Evolutionary conservation across 805 yeast species (phyloP), one percentile per base, ranked within the genome.

Genomic region (Metschnikowia cubensis): DNA sequence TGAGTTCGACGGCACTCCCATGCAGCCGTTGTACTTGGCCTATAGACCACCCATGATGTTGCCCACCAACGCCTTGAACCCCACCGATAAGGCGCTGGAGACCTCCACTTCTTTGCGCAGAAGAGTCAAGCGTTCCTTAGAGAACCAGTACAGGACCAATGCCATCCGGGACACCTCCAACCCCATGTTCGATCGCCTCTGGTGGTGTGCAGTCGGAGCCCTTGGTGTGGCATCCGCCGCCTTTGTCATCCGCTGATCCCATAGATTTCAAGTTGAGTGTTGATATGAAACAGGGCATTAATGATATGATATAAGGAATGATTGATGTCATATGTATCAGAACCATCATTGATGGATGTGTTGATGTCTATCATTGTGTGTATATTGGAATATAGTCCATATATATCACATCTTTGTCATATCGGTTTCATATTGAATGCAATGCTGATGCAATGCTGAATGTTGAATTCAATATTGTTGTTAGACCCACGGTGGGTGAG

Each of bases 41-140:
- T 94, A 91, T 73, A 80, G 80, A 60, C 99, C 99, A 5, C 95
- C 99, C 8, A 77, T 87, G 80, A 94, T 94, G 99, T 80, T 94
- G 52, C 99, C 99, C 20, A 94, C 98, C 0, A 70, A 66, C 47
- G 91, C 97, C 0, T 72, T 94, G 76, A 92, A 91, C 68, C 99
- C 99, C 20, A 87, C 96, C 2, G 73, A 74, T 40, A 52, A 56
- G 31, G 70, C 73, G 2, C 62, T 75, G 6, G 68, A 71, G 35
- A 66, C 77, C 10, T 59, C 60, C 36, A 39, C 66, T 6, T 56
- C 65, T 47, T 71, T 59, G 57, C 66, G 60, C 67, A 73, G 70
- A 47, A 73, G 79, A 49, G 80, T 89, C 43, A 83, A 82, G 66
- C 79, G 96, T 65, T 74, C 87, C 6, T 74, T 90, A 59, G 96